Percentiles rank a stretch among this genome's conserved stretches.
phyloP scores from a whole-genome alignment of 2,329 filamentous ascomycete species.

The Colletotrichum sp. region DNA sequence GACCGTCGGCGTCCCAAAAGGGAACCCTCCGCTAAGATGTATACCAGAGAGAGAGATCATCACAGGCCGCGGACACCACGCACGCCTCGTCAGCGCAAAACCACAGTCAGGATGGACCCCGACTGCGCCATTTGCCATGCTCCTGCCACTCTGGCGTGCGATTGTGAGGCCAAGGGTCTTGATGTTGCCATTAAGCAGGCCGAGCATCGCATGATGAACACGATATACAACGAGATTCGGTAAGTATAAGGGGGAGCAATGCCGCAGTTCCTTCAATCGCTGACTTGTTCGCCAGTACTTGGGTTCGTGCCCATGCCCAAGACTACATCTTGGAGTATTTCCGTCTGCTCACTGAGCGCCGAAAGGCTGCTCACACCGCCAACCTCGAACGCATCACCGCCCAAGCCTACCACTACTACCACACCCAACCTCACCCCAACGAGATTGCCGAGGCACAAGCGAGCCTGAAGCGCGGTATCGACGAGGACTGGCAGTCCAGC shows the following conservation, averaged over 20 bases:
- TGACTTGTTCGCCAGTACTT: conserved; percentile 48
- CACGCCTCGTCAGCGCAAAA: conserved; percentile 39
- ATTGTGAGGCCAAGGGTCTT: conserved; percentile 70
- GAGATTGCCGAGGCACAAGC: conserved; percentile 70
- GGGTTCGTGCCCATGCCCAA: conserved; percentile 70
- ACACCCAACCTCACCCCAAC: conserved; percentile 61
- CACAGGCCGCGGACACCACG: conserved; percentile 26
- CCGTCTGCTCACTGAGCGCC: conserved; percentile 63
- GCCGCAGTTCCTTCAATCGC: conserved; percentile 9
- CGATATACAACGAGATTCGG: conserved; percentile 68
- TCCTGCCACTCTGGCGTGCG: conserved; percentile 63
- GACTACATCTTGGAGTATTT: conserved; percentile 74
- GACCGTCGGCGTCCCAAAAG: conserved; percentile 25
- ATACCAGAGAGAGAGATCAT: conserved; percentile 43
- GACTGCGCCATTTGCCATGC: conserved; percentile 72
- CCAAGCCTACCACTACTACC: conserved; percentile 63
- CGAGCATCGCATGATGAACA: conserved; percentile 67
- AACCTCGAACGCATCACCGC: conserved; percentile 62
- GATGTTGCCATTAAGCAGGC: conserved; percentile 68
- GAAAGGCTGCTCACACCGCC: conserved; percentile 60
- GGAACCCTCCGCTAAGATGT: conserved; percentile 51
- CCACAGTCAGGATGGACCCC: conserved; percentile 68
- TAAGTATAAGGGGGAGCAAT: conserved; percentile 36
- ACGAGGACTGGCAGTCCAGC: conserved; percentile 78
- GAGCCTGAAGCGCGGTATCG: conserved; percentile 74